phyloP scores from a whole-genome alignment of 2,329 filamentous ascomycete genomes.

The Pezicula neosporulosa region DNA sequence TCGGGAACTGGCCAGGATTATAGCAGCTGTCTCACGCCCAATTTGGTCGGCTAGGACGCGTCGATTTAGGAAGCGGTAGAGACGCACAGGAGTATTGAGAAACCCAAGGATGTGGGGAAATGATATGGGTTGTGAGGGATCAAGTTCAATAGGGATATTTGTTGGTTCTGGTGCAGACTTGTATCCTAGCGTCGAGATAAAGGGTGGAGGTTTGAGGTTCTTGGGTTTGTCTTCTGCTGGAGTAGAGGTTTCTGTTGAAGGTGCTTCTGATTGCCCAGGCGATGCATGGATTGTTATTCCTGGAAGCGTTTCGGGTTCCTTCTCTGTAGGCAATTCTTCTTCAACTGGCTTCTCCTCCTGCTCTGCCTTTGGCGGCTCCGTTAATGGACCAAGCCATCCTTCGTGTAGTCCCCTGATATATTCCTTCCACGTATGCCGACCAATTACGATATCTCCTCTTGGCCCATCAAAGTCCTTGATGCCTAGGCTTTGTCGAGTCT shows the following conservation, averaged over 20 bases:
- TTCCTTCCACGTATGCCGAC: conserved; percentile 94
- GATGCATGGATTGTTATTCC: background rate
- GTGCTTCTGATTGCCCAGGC: conserved; percentile 7
- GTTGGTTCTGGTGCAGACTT: conserved; percentile 58
- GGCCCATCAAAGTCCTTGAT: conserved; percentile 70
- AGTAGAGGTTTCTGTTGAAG: conserved; percentile 21
- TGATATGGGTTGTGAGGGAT: conserved; percentile 67
- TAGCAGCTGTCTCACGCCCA: conserved; percentile 81
- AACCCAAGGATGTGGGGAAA: conserved; percentile 94
- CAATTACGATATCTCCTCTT: conserved; percentile 83
- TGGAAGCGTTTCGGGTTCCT: conserved; percentile 17
- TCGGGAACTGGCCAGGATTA: conserved; percentile 62
- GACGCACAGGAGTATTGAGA: conserved; percentile 79
- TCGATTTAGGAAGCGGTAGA: conserved; percentile 84
- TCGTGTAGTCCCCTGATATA: conserved; percentile 92
- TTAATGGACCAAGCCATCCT: conserved; percentile 88
- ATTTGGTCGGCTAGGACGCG: conserved; percentile 83
- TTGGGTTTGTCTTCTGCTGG: conserved; percentile 53
- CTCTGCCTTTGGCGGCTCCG: conserved; percentile 47
- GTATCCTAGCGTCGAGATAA: conserved; percentile 74
- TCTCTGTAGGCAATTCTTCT: conserved; percentile 6
- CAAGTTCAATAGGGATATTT: conserved; percentile 66
- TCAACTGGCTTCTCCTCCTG: conserved; percentile 15
- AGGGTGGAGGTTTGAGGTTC: conserved; percentile 51
- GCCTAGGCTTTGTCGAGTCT: conserved; percentile 61